Percentiles rank a stretch among this genome's conserved stretches.
Conservation (phyloP, 495 filamentous ascomycete species). For the Sordaria brevicollis region DNA sequence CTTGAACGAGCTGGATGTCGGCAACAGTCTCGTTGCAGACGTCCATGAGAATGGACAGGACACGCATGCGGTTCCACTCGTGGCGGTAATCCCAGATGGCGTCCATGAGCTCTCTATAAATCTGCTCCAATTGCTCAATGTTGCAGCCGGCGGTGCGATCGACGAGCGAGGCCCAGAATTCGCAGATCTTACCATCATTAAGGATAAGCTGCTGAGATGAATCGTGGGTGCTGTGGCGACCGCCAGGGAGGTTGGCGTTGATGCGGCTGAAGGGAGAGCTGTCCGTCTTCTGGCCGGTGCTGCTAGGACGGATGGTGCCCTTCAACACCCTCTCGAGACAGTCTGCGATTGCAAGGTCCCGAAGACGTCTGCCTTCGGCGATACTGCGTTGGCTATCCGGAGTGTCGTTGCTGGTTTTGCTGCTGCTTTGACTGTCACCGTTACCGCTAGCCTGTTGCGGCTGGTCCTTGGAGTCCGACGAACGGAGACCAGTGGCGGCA, state of each 20-base stretch:
- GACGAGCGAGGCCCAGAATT: slow-evolving; percentile 49
- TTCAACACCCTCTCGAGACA: not conserved
- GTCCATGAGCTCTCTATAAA: slow-evolving; percentile 85
- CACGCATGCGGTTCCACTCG: slow-evolving; percentile 70
- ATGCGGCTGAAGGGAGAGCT: not conserved
- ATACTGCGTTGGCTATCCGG: not conserved
- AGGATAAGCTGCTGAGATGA: slow-evolving; percentile 44
- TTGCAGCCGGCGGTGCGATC: slow-evolving; percentile 64
- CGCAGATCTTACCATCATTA: slow-evolving; percentile 42
- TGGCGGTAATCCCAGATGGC: slow-evolving; percentile 67
- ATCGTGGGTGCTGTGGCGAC: not conserved
- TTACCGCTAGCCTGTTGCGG: not conserved
- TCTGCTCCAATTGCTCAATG: slow-evolving; percentile 90
- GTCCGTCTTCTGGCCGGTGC: not conserved
- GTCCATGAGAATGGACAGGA: slow-evolving; percentile 48
- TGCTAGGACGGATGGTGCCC: not conserved
- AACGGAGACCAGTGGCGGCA: not conserved
- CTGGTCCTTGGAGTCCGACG: not conserved
- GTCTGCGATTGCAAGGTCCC: not conserved
- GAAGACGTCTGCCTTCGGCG: not conserved
- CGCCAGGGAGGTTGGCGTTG: slow-evolving; percentile 1
- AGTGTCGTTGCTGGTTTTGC: slow-evolving; percentile 20
- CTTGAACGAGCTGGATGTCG: slow-evolving; percentile 68
- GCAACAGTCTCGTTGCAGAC: slow-evolving; percentile 72
- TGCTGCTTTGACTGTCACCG: slow-evolving; percentile 20